phyloP scores from a whole-genome alignment of 177 flowering plant genomes.

The Telopea speciosissima region DNA sequence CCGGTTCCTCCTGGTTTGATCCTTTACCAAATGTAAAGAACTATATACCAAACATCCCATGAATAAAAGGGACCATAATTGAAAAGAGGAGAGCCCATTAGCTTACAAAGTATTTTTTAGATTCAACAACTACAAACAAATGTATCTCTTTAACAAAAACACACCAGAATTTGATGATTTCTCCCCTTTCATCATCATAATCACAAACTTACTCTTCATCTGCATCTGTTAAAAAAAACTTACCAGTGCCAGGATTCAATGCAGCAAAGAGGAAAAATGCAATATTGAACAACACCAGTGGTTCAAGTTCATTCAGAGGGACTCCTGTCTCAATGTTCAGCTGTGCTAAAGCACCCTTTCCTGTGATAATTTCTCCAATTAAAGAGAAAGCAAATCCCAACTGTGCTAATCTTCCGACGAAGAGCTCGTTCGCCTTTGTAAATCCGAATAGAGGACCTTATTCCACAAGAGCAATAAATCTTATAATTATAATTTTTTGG shows the following conservation, averaged over 20 bases:
- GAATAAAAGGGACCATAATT: too few relatives aligned
- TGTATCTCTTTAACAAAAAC: too few relatives aligned
- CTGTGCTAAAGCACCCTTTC: slow-evolving; percentile 93
- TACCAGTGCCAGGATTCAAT: slow-evolving; percentile 91
- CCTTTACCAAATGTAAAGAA: too few relatives aligned
- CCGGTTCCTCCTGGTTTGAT: too few relatives aligned
- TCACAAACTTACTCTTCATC: slow-evolving; percentile 26
- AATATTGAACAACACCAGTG: slow-evolving; percentile 80
- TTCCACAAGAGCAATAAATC: not conserved
- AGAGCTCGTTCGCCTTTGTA: slow-evolving; percentile 92
- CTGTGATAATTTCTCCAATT: slow-evolving; percentile 91
- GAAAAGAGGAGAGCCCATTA: too few relatives aligned
- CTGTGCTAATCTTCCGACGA: slow-evolving; percentile 96
- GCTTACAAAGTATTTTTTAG: too few relatives aligned
- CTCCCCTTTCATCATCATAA: too few relatives aligned
- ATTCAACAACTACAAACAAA: too few relatives aligned
- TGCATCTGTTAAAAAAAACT: slow-evolving; percentile 85
- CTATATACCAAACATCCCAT: too few relatives aligned
- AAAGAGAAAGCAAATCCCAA: slow-evolving; percentile 91
- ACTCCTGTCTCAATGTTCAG: slow-evolving; percentile 93
- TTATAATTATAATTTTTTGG: not conserved
- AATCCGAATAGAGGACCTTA: slow-evolving; percentile 94
- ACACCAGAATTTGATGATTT: too few relatives aligned
- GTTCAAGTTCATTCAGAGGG: slow-evolving; percentile 81
- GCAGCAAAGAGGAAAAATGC: slow-evolving; percentile 92